Evolutionary conservation across 23 red algal species (phyloP), one percentile per base, ranked within the genome.

Genomic region (Gracilariopsis chorda): DNA sequence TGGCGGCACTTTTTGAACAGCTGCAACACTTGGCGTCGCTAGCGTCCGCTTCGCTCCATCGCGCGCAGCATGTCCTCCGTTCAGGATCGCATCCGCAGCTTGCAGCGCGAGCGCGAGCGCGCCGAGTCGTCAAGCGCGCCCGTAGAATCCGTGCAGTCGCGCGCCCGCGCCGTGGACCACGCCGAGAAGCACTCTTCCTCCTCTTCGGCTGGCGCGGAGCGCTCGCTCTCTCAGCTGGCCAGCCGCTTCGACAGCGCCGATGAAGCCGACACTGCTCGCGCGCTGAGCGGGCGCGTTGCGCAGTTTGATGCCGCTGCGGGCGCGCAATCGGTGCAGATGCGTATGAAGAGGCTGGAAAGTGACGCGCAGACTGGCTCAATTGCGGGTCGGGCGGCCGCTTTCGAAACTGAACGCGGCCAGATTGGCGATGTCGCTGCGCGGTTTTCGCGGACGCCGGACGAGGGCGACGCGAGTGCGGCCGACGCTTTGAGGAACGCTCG

Each of bases 171-270:
- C 35, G 63, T 70, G 63, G 63, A 70, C 5, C 63, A 37, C 33
- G 63, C 34, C 7, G 28, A 34, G 20, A n/a, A n/a, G n/a, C n/a
- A n/a, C n/a, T 64, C 59, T 9, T 33, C 39, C 5, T 33, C 17
- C 3, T 14, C 16, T 1, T 33, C 1, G 3, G 63, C 33, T 1
- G 63, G 35, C 11, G n/a, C 1, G n/a, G 63, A 12, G 13, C 1
- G 1, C 35, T 17, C 63, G 3, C 63, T 42, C 10, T 42, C 63
- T 14, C 63, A 39, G 33, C 33, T 70, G 5, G 33, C 63, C 3
- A 70, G 63, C 34, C 63, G 63, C 63, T 70, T 70, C 63, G 63
- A 70, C n/a, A 25, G 59, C 20, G 59, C 59, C 59, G 59, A 64
- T 4, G 59, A 33, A 13, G 4, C 2, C 25, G 59, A 64, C 59